Evolutionary conservation across 306 rosid genomes (phyloP).

Genomic region (Calophaca sinica): DNA sequence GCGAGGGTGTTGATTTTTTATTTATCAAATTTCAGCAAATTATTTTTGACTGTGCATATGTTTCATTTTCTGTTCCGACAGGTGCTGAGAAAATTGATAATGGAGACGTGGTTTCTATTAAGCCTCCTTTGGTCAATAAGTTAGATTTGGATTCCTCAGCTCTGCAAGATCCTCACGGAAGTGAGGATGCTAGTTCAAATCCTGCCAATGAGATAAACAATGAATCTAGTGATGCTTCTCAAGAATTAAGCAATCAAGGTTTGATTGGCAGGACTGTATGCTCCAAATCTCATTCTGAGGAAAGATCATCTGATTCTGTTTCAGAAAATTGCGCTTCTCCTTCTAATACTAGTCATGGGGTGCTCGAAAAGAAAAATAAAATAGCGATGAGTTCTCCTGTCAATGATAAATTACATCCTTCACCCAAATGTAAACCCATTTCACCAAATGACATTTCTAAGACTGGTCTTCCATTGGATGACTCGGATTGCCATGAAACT

Average conservation of each 20-base stretch:
- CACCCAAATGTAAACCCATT: slow-evolving; percentile 44
- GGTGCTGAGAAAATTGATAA: slow-evolving; percentile 59
- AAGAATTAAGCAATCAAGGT: slow-evolving; percentile 46
- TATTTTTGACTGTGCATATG: slow-evolving; percentile 34
- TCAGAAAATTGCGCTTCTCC: slow-evolving; percentile 53
- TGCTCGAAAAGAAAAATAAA: slow-evolving; percentile 35
- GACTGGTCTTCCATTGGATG: slow-evolving; percentile 45
- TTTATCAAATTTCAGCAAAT: slow-evolving; percentile 18
- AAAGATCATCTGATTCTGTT: slow-evolving; percentile 45
- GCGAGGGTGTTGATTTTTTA: slow-evolving; percentile 50
- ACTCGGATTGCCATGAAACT: slow-evolving; percentile 42
- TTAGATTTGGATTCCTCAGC: slow-evolving; percentile 56
- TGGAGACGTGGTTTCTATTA: slow-evolving; percentile 44
- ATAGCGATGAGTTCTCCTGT: slow-evolving; percentile 15
- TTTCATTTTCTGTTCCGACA: slow-evolving; percentile 47
- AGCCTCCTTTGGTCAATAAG: slow-evolving; percentile 44
- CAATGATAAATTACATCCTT: slow-evolving; percentile 38
- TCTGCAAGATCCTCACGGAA: slow-evolving; percentile 53
- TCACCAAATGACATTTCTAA: slow-evolving; percentile 36
- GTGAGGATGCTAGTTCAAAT: slow-evolving; percentile 54
- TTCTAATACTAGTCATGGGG: slow-evolving; percentile 36
- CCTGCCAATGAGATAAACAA: slow-evolving; percentile 49
- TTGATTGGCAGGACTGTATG: slow-evolving; percentile 34
- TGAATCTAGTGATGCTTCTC: slow-evolving; percentile 58
- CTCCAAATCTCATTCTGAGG: slow-evolving; percentile 54